Conservation (phyloP, 225 moss, liverwort and hornwort species). For the Takakia lepidozioides region DNA sequence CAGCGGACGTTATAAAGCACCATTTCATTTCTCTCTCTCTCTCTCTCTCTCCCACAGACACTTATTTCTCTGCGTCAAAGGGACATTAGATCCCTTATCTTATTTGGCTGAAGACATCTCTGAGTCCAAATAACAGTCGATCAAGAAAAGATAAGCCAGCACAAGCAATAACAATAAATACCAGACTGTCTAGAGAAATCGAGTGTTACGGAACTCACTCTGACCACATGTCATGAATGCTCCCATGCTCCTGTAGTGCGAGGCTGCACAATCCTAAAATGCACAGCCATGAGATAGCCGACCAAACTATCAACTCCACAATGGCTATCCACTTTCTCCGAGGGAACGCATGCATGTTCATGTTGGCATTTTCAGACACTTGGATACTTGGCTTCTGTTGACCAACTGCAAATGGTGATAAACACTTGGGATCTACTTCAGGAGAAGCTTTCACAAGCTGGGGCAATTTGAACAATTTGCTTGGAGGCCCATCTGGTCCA, state of each 20-base stretch:
- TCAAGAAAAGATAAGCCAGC: no score
- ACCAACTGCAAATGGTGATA: slow-evolving; percentile 1
- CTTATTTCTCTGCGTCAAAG: no score
- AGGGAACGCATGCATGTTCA: background rate
- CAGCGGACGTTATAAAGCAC: no score
- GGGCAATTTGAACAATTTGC: slow-evolving; percentile 46
- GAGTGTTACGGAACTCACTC: slow-evolving; percentile 39
- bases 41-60: no score
- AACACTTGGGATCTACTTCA: slow-evolving; percentile 10
- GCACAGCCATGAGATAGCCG: slow-evolving; percentile 68
- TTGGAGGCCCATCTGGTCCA: slow-evolving; percentile 80
- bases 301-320: slow-evolving; percentile 54
- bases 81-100: no score
- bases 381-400: slow-evolving; percentile 13
- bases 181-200: no score
- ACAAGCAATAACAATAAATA: no score
- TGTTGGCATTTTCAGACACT: slow-evolving; percentile 7
- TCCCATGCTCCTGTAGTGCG: slow-evolving; percentile 55
- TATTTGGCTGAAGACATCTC: no score
- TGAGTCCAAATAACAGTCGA: no score
- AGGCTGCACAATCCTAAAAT: slow-evolving; percentile 67
- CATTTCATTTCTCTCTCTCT: no score
- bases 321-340: slow-evolving; percentile 32
- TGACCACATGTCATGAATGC: slow-evolving; percentile 58
- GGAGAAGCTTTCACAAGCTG: slow-evolving; percentile 8